Evolutionary conservation across 352 stramenopile species (phyloP).

Genomic region (Stephanocyclus meneghinianus): DNA sequence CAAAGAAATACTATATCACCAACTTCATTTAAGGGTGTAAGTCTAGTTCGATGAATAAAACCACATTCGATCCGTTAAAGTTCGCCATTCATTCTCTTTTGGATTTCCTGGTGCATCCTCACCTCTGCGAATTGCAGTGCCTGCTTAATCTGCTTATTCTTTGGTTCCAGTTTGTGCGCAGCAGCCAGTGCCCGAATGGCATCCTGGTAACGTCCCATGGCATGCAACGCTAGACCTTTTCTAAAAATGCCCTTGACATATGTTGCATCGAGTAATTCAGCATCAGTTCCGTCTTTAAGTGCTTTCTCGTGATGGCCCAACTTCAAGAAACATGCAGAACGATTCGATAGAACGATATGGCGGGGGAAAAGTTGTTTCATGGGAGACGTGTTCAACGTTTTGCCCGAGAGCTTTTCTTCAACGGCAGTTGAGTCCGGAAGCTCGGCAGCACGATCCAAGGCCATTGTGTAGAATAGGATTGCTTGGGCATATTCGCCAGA

Average conservation of each 20-base stretch:
- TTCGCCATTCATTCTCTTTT: conserved; percentile 64
- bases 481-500: conserved; percentile 84
- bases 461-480: conserved; percentile 83
- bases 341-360: conserved; percentile 78
- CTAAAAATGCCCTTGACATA: conserved; percentile 84
- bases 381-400: conserved; percentile 8
- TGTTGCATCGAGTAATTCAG: conserved; percentile 64
- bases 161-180: conserved; percentile 82
- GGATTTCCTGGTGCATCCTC: conserved; percentile 78
- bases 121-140: conserved; percentile 84
- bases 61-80: background rate
- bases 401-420: conserved; percentile 24
- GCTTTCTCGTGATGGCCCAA: conserved; percentile 84
- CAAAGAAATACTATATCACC: background rate
- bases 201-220: conserved; percentile 78
- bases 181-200: conserved; percentile 73
- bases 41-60: background rate
- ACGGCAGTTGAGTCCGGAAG: conserved; percentile 57
- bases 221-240: conserved; percentile 80
- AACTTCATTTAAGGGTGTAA: background rate
- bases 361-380: conserved; percentile 57
- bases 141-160: conserved; percentile 86
- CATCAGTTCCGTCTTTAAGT: conserved; percentile 68
- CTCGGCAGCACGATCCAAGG: conserved; percentile 76
- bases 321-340: conserved; percentile 83